Evolutionary conservation across 176 grass and related monocot species (phyloP).

Genomic region (Urochloa ruziziensis): DNA sequence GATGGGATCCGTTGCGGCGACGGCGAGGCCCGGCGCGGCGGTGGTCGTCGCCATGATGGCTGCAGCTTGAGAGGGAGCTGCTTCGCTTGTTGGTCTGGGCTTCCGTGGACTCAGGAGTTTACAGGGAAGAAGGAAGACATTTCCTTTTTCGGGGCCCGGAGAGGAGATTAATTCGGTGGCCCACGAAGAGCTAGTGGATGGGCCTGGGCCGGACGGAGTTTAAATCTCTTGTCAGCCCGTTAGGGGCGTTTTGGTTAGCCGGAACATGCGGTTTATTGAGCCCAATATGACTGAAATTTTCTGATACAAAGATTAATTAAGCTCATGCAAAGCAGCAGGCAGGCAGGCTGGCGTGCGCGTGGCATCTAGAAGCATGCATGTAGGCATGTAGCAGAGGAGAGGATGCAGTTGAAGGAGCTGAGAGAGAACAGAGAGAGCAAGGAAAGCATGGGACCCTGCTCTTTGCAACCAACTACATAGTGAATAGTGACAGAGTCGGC

Average conservation of each 20-base stretch:
- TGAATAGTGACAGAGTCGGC: not conserved
- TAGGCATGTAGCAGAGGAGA: not conserved
- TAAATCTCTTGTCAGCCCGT: not conserved
- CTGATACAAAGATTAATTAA: no score
- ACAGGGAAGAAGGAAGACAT: no score
- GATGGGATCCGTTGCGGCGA: slow-evolving; percentile 57
- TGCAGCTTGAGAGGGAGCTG: not conserved
- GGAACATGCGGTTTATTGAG: not conserved
- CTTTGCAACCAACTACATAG: not conserved
- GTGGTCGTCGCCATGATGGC: slow-evolving; percentile 31
- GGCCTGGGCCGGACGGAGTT: not conserved
- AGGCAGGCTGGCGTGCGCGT: not conserved
- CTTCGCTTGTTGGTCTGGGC: not conserved
- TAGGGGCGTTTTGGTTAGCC: no score
- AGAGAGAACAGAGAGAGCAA: not conserved
- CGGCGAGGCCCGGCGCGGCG: slow-evolving; percentile 42
- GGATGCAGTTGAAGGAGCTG: not conserved
- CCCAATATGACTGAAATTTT: no score
- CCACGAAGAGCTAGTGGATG: not conserved
- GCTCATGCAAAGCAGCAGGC: not conserved
- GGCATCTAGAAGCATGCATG: not conserved
- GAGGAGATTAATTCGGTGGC: not conserved
- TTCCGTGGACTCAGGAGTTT: no score
- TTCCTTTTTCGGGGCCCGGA: no score
- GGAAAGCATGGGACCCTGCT: not conserved